phyloP scores from a whole-genome alignment of 2,329 filamentous ascomycete species.

The Mariannaea elegans region DNA sequence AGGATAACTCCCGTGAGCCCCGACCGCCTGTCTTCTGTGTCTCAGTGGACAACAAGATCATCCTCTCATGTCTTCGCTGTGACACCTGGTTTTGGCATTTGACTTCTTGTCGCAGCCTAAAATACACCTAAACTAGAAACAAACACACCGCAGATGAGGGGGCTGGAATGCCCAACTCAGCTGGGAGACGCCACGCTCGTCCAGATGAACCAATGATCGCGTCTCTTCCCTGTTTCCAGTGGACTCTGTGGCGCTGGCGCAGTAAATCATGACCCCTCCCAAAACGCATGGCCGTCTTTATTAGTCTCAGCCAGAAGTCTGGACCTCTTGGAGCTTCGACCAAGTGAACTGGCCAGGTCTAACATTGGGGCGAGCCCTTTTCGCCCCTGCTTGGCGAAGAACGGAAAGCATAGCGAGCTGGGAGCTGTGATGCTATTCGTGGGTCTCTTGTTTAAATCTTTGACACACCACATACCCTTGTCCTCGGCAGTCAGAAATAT shows the following conservation, averaged over 20 bases:
- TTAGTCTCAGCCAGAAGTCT: background rate
- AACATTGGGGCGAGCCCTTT: background rate
- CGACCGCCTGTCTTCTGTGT: background rate
- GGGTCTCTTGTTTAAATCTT: background rate
- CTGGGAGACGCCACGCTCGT: slow-evolving; percentile 9
- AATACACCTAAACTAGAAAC: background rate
- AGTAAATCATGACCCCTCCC: slow-evolving; percentile 15
- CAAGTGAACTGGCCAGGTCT: background rate
- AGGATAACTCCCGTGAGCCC: slow-evolving; percentile 2
- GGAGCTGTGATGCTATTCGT: background rate
- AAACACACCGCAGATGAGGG: background rate
- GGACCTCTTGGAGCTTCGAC: background rate
- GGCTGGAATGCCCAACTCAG: slow-evolving; percentile 15
- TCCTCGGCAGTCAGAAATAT: background rate
- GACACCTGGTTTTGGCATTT: background rate
- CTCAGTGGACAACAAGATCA: background rate
- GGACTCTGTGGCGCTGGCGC: slow-evolving; percentile 11
- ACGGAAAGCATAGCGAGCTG: background rate
- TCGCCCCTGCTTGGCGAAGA: background rate
- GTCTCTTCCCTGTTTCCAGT: background rate
- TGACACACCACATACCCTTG: too few species aligned
- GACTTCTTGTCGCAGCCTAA: background rate
- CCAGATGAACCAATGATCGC: slow-evolving; percentile 1
- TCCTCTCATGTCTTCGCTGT: background rate
- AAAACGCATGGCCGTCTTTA: background rate